Conservation (phyloP, 2,329 filamentous ascomycete genomes). For the Nigrospora sphaerica region DNA sequence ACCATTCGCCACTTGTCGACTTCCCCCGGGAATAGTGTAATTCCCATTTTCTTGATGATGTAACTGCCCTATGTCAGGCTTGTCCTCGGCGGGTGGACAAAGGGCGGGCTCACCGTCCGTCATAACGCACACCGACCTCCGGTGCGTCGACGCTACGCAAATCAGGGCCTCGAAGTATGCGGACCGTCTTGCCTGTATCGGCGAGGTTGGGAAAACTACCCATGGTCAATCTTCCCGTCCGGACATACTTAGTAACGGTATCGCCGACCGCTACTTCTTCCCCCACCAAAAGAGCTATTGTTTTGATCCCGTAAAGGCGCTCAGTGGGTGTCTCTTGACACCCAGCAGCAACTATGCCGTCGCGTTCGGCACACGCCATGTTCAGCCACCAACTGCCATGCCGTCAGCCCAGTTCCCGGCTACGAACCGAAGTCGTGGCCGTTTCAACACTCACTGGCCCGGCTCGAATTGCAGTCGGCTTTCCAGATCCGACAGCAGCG, state of each 20-base stretch:
- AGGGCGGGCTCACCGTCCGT: constrained; percentile 44
- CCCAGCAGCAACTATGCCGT: constrained; percentile 42
- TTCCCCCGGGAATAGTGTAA: too few relatives aligned
- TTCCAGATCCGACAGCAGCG: constrained; percentile 29
- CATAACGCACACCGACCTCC: constrained; percentile 45
- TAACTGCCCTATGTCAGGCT: too few relatives aligned
- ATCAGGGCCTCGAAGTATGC: constrained; percentile 43
- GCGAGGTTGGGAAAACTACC: constrained; percentile 43
- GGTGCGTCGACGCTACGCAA: constrained; percentile 46
- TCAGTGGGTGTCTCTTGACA: constrained; percentile 34
- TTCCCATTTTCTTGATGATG: too few relatives aligned
- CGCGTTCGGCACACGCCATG: constrained; percentile 46
- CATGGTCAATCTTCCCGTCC: constrained; percentile 33
- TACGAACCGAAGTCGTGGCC: background rate
- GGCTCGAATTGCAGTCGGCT: constrained; percentile 34
- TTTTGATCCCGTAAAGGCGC: constrained; percentile 35
- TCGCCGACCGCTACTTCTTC: constrained; percentile 34
- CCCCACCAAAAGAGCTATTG: constrained; percentile 45
- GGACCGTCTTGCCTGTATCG: constrained; percentile 40
- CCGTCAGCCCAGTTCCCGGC: constrained; percentile 9
- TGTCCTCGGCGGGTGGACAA: too few relatives aligned
- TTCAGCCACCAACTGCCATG: constrained; percentile 50
- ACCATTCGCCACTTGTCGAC: too few relatives aligned
- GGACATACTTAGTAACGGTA: constrained; percentile 32
- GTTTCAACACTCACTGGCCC: constrained; percentile 36